Evolutionary conservation across 352 stramenopile species (phyloP).

Genomic region (Pelagophyceae sp.): DNA sequence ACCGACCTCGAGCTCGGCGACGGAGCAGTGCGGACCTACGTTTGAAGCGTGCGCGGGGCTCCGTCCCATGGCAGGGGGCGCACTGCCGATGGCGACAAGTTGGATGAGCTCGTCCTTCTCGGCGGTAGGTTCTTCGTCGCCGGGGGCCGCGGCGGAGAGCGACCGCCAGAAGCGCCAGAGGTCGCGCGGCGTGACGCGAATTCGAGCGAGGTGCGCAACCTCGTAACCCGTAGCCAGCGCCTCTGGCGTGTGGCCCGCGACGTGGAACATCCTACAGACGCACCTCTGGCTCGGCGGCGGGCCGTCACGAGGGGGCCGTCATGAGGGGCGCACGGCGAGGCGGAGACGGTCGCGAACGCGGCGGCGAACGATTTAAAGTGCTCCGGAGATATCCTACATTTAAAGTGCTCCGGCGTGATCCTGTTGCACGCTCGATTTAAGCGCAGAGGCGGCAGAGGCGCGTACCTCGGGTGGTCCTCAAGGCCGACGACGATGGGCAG

Average conservation of each 20-base stretch:
- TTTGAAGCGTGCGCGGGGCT: too few relatives aligned
- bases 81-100: conserved; percentile 48
- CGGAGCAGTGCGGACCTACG: too few relatives aligned
- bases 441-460: not conserved
- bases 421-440: too few relatives aligned
- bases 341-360: conserved; percentile 49
- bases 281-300: too few relatives aligned
- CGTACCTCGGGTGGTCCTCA: conserved; percentile 25
- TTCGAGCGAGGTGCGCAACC: not conserved
- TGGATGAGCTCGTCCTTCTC: not conserved
- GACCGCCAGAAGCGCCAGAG: not conserved
- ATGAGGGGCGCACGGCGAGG: conserved; percentile 26
- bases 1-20: too few relatives aligned
- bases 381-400: conserved; percentile 37
- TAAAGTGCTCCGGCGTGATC: too few relatives aligned
- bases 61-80: conserved; percentile 46
- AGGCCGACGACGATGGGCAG: conserved; percentile 48
- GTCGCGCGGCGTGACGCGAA: not conserved
- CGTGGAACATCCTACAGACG: conserved; percentile 42
- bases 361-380: conserved; percentile 52
- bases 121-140: too few relatives aligned
- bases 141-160: not conserved
- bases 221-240: conserved; percentile 14
- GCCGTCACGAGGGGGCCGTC: too few relatives aligned
- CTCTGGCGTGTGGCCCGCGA: conserved; percentile 48